Evolutionary conservation across 208 protist genomes (phyloP).

Genomic region (Acanthamoeba rhysodes): DNA sequence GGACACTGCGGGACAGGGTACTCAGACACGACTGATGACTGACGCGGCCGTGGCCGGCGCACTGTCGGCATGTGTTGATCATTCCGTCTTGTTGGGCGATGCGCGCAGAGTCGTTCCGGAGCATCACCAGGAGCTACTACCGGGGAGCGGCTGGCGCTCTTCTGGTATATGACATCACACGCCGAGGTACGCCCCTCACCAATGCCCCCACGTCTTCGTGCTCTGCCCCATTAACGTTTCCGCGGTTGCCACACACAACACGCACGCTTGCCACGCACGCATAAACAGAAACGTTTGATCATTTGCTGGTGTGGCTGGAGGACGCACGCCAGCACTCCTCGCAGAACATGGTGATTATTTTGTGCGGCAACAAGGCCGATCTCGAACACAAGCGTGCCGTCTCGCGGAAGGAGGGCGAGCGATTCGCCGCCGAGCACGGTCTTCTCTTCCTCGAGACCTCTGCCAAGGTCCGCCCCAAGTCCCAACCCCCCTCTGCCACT

Average conservation of each 20-base stretch:
- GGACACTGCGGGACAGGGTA: constrained; percentile 33
- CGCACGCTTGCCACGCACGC: no score
- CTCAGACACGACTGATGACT: no score
- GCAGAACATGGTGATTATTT: constrained; percentile 98
- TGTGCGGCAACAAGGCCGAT: constrained; percentile 99
- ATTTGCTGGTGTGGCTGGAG: constrained; percentile 98
- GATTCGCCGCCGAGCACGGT: constrained; percentile 96
- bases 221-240: neutral
- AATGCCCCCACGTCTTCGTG: no score
- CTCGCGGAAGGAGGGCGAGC: constrained; percentile 96
- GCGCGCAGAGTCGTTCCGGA: constrained; percentile 98
- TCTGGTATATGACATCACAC: constrained; percentile 99
- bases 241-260: neutral
- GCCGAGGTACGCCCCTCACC: constrained; percentile 45
- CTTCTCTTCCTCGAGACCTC: constrained; percentile 99
- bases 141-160: constrained; percentile 98
- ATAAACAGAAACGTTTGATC: constrained; percentile 95
- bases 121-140: constrained; percentile 99
- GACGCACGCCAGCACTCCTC: constrained; percentile 97
- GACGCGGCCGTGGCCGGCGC: neutral
- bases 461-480: constrained; percentile 93
- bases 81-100: neutral
- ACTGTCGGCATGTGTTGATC: neutral
- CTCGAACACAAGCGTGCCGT: constrained; percentile 95
- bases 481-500: neutral